Conservation (phyloP, 169 alveolate species). For the Plasmodium vinckei region DNA sequence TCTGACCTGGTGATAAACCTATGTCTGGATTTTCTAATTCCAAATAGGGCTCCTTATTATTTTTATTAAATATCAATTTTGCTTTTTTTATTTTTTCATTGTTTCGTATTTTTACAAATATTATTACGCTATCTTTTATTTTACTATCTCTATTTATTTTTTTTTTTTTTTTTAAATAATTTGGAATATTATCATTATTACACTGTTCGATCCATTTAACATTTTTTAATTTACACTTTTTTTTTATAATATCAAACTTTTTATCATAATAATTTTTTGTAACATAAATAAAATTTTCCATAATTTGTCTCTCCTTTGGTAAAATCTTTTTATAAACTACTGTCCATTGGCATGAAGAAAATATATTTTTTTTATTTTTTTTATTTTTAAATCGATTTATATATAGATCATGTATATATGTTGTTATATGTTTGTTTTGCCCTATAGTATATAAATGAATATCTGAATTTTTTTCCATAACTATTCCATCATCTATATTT, state of each 20-base stretch:
- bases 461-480: conserved; percentile 36
- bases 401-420: conserved; percentile 34
- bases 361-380: conserved; percentile 9
- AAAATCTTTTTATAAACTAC: conserved; percentile 53
- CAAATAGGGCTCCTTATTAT: conserved; percentile 4
- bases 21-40: conserved; percentile 11
- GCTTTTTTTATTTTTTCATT: conserved; percentile 70
- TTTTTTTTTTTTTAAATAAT: conserved; percentile 7
- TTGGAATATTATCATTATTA: not conserved
- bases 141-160: not conserved
- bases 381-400: not conserved
- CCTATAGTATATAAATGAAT: conserved; percentile 66
- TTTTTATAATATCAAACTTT: conserved; percentile 13
- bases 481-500: conserved; percentile 30
- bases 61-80: not conserved
- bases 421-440: conserved; percentile 46
- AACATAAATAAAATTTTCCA: conserved; percentile 46
- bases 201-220: conserved; percentile 19
- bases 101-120: conserved; percentile 46
- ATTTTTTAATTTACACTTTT: conserved; percentile 16
- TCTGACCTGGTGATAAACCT: conserved; percentile 73
- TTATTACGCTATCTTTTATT: not conserved
- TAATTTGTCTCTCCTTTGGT: not conserved
- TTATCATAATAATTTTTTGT: conserved; percentile 25
- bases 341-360: conserved; percentile 59